Evolutionary conservation across 2,329 filamentous ascomycete genomes (phyloP), one percentile per base, ranked within the genome.

Genomic region (Tolypocladium amazonense): DNA sequence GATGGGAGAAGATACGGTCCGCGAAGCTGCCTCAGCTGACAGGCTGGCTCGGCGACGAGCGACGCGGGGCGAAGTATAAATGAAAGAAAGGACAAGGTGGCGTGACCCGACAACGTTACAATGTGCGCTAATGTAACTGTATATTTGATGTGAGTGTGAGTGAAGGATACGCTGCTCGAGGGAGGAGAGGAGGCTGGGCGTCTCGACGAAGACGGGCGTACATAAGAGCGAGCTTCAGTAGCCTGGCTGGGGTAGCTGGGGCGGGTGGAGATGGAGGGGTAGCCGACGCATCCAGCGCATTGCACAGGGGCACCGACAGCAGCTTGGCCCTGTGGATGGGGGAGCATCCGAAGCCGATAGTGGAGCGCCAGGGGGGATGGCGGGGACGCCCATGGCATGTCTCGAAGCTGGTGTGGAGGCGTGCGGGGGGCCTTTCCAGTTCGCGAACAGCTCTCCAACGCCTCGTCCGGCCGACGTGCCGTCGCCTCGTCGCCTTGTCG

Each of bases 1-100:
- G 65, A 59, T 61, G 62, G 33, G 65, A 62, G 55, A 65, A 63
- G 53, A 70, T 62, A 58, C 66, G 61, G 57, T 68, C 65, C 58
- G 69, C 61, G 54, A 63, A 47, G 56, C 52, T 60, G 58, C 67
- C 59, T 65, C 62, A 63, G 59, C 57, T n/a, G 55, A 61, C 63
- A 67, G 64, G 62, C 61, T 61, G 60, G 62, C 57, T 57, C 27
- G 57, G 45, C 60, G 59, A 62, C 58, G 45, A 55, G 25, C 33
- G 56, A 15, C 1, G 45, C 30, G 30, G 45, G 30, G 11, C 50
- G 50, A 14, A 35, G 20, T n/a, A 23, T n/a, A n/a, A 35, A 53
- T n/a, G 30, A 6, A 35, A 7, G 27, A 30, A 35, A 11, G 30
- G 50, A 15, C 50, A 6, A 18, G 45, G 38, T 38, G 47, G 23